Evolutionary conservation across 352 stramenopile genomes (phyloP), one percentile per base, ranked within the genome.

Genomic region (Phytopythium sindhum): DNA sequence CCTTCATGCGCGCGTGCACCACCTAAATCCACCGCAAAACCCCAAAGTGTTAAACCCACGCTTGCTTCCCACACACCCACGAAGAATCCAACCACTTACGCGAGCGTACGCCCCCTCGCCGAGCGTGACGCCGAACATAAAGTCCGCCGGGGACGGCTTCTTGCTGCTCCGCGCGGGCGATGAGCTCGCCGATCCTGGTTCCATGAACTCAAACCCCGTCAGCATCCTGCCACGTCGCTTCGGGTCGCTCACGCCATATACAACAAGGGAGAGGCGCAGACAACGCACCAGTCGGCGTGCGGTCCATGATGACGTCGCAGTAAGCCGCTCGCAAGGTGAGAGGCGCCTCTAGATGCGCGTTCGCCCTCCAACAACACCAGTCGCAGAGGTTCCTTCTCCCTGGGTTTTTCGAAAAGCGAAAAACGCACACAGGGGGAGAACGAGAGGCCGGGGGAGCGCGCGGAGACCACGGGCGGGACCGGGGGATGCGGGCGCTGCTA

Each of bases 1-100:
- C 82, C 60, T 97, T 97, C 80, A 95, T 94, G n/a, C 87, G 85
- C 45, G 88, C 86, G 52, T 96, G 88, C 51, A 96, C 88, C 14
- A 95, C 88, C 66, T 90, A 37, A 17, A 4, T 17, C 14, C 33
- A 42, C 15, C 37, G 47, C 7, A 11, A 45, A 15, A 26, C 8
- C 42, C 1, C 42, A 24, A 0, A 50, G 8, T 28, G 19, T 23
- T 11, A 39, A 10, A 4, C 41, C 5, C 21, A 15, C 42, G 14
- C 7, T 10, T 15, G 8, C 42, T 50, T 10, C 39, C 7, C 14
- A n/a, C 4, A 23, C 26, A 7, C 33, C 21, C 21, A 65, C 21
- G 65, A 47, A 23, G 33, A 15, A 6, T 39, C 33, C 7, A 39
- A 39, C 2, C 47, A 83, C 79, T 31, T 28, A 91, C 82, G 56